A percentile compares a stretch with the other conserved stretches of the same genome.
Conservation (phyloP, 73 alveolate species). For the Paramecium primaurelia region DNA sequence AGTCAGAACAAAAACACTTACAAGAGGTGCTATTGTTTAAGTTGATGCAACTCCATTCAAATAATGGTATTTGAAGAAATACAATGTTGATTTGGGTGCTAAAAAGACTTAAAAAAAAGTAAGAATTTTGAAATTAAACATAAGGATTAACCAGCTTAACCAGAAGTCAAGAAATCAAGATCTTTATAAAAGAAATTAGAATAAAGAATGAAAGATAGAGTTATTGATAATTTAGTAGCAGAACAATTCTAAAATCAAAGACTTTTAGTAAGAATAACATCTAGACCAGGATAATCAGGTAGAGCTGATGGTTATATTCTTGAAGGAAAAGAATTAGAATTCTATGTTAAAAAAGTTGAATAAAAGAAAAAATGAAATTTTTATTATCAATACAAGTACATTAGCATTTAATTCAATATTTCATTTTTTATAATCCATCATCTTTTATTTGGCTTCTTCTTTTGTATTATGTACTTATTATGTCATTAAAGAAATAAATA, state of each 20-base stretch:
- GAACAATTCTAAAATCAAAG: constrained; percentile 87
- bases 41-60: constrained; percentile 97
- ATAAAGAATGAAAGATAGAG: constrained; percentile 67
- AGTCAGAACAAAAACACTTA: constrained; percentile 97
- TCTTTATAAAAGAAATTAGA: constrained; percentile 73
- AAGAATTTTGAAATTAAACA: not conserved
- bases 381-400: not conserved
- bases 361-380: constrained; percentile 48
- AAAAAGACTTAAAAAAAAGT: constrained; percentile 64
- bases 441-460: constrained; percentile 44
- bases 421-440: constrained; percentile 4
- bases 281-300: constrained; percentile 99
- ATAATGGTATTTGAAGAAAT: constrained; percentile 86
- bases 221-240: constrained; percentile 72
- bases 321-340: constrained; percentile 96
- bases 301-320: constrained; percentile 98
- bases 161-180: constrained; percentile 70
- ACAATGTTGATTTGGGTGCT: constrained; percentile 81
- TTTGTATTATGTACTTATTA: constrained; percentile 43
- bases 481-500: constrained; percentile 39
- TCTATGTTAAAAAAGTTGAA: constrained; percentile 87
- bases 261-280: constrained; percentile 93
- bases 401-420: not conserved
- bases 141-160: constrained; percentile 62
- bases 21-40: constrained; percentile 90